Evolutionary conservation across 2,329 filamentous ascomycete species (phyloP).

Genomic region (Trichoderma sp.): DNA sequence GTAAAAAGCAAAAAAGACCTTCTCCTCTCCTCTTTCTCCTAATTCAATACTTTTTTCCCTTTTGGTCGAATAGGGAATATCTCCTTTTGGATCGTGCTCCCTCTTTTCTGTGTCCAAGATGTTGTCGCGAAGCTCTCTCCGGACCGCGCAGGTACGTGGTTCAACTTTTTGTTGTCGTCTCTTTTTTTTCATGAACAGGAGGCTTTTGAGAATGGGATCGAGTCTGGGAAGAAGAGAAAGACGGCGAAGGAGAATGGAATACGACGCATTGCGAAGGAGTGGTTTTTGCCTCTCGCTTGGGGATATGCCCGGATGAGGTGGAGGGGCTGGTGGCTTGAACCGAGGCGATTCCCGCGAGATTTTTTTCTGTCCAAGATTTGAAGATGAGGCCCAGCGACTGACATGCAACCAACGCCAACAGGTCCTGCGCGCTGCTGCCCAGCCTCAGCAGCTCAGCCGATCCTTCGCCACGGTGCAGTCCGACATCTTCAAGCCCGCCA

Average conservation of each 20-base stretch:
- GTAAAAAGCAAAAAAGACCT: neutral
- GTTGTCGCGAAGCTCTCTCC: constrained; percentile 60
- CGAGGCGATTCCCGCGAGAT: constrained; percentile 8
- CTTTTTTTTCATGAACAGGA: neutral
- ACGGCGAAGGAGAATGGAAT: neutral
- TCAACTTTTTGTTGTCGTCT: constrained; percentile 24
- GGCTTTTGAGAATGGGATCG: neutral
- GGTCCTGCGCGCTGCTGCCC: constrained; percentile 56
- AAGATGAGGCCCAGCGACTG: constrained; percentile 28
- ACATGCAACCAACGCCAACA: constrained; percentile 35
- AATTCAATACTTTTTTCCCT: constrained; percentile 9
- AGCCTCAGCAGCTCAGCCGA: constrained; percentile 51
- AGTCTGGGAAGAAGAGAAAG: neutral
- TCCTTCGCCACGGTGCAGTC: constrained; percentile 80
- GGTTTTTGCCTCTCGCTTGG: neutral
- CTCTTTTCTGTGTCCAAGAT: constrained; percentile 43
- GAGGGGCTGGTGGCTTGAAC: constrained; percentile 5
- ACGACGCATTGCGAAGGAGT: neutral
- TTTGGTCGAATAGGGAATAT: neutral
- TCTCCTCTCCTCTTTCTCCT: neutral
- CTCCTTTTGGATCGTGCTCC: constrained; percentile 1
- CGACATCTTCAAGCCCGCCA: constrained; percentile 98
- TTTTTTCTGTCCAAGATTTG: neutral
- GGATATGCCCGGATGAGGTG: neutral
- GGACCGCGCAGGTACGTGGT: constrained; percentile 58